Conservation (phyloP, 805 yeast species). For the Dipodascus geniculatus region DNA sequence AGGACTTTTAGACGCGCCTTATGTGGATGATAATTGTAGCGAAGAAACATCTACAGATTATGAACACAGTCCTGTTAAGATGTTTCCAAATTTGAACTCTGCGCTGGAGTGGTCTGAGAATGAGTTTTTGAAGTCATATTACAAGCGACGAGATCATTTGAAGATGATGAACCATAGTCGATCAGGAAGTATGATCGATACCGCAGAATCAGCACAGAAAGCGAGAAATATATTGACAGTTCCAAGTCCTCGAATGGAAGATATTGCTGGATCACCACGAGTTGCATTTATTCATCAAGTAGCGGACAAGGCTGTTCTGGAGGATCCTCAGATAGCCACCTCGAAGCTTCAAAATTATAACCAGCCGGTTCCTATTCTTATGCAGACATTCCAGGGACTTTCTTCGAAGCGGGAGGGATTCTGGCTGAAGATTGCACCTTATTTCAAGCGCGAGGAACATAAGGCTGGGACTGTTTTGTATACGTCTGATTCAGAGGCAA, state of each 20-base stretch:
- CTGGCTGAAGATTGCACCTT: conserved; percentile 55
- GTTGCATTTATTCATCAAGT: conserved; percentile 20
- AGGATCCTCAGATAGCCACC: conserved; percentile 18
- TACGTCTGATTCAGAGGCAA: conserved; percentile 34
- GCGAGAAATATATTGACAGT: not conserved
- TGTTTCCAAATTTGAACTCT: conserved; percentile 69
- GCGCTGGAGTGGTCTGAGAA: conserved; percentile 98
- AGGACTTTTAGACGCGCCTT: conserved; percentile 54
- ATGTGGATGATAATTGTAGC: conserved; percentile 26
- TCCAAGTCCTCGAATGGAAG: not conserved
- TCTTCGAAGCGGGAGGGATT: conserved; percentile 39
- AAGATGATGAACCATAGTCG: conserved; percentile 6
- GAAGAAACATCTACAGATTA: conserved; percentile 11
- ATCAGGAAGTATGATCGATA: conserved; percentile 2
- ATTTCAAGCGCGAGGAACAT: conserved; percentile 39
- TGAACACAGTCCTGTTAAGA: conserved; percentile 32
- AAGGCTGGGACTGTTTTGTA: conserved; percentile 36
- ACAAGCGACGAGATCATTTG: conserved; percentile 24
- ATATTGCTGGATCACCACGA: conserved; percentile 17
- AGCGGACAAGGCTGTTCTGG: conserved; percentile 22
- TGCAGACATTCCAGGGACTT: conserved; percentile 53
- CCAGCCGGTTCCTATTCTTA: conserved; percentile 52
- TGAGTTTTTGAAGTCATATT: conserved; percentile 60
- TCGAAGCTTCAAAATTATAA: conserved; percentile 22
- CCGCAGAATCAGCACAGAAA: not conserved